Base-by-base conservation (phyloP, 192 early-diverging fungal species). In the Lobosporangium transversale region DNA sequence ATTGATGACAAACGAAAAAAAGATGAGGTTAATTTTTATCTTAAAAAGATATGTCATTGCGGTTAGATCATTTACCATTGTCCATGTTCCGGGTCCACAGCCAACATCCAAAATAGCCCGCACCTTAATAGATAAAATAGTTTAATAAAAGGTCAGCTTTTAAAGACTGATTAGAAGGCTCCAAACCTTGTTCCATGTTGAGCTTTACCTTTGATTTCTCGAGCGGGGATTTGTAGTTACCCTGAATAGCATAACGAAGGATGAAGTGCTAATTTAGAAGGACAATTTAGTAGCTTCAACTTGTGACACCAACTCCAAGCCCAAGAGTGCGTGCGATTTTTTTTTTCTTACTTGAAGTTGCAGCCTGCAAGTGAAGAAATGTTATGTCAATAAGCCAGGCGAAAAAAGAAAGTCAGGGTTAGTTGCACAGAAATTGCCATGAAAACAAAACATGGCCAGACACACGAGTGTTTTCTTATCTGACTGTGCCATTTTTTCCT, bases 61-160 rank as follows among this genome's bases (percentile, higher is more conserved):
- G n/a, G n/a, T n/a, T n/a, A n/a, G n/a, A n/a, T n/a, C n/a, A n/a
- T 26, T 61, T 61, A 69, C 79, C 79, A 80, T 74, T 2, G 63
- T 68, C 79, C 79, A 80, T 21, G 79, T 69, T 9, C 79, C 79
- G 3, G 79, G 68, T 26, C 79, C 79, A 23, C 79, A 80, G 18
- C 79, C 79, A 15, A 74, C 50, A 54, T 80, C 79, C 7, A 80
- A 30, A 8, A 80, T 63, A 20, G 33, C n/a, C 15, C 47, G 52
- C 12, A 62, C 60, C 48, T n/a, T 73, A 47, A 42, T 15, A 40
- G 37, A 40, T 40, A 40, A 7, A 40, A 14, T 14, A n/a, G n/a
- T n/a, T n/a, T n/a, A n/a, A n/a, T n/a, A n/a, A n/a, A n/a, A n/a
- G n/a, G n/a, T n/a, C n/a, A n/a, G n/a, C n/a, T n/a, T n/a, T n/a